phyloP scores from a whole-genome alignment of 805 yeast species.

The Komagataella kurtzmanii region DNA sequence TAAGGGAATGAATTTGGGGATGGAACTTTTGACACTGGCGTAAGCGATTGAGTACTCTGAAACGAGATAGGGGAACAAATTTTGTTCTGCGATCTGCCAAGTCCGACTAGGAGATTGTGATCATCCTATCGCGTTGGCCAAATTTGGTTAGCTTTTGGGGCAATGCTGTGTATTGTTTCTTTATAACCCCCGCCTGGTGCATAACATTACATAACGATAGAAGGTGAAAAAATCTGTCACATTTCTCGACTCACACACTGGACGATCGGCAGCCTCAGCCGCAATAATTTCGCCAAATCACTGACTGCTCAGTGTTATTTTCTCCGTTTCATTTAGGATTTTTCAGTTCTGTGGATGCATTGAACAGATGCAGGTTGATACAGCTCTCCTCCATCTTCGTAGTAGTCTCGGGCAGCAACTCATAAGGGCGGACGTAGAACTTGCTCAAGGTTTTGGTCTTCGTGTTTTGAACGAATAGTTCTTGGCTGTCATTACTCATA shows the following conservation, averaged over 20 bases:
- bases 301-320: too few relatives aligned
- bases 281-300: background rate
- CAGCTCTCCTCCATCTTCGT: conserved; percentile 40
- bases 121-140: background rate
- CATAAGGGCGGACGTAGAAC: conserved; percentile 34
- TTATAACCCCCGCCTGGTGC: background rate
- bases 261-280: background rate
- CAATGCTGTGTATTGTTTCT: background rate
- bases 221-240: background rate
- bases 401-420: conserved; percentile 43
- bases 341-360: conserved; percentile 15
- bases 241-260: background rate
- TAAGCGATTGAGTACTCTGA: background rate
- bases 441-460: conserved; percentile 17
- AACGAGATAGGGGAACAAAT: background rate
- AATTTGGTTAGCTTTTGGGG: background rate
- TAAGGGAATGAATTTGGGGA: background rate
- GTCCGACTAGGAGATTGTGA: background rate
- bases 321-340: background rate
- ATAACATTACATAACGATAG: background rate
- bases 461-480: conserved; percentile 12
- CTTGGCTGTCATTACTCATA: background rate
- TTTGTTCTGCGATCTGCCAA: background rate
- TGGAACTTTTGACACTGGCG: background rate
- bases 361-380: conserved; percentile 38